Evolutionary conservation across 305 asterid genomes (phyloP), one percentile per base, ranked within the genome.

Genomic region (Plantago coronopus): DNA sequence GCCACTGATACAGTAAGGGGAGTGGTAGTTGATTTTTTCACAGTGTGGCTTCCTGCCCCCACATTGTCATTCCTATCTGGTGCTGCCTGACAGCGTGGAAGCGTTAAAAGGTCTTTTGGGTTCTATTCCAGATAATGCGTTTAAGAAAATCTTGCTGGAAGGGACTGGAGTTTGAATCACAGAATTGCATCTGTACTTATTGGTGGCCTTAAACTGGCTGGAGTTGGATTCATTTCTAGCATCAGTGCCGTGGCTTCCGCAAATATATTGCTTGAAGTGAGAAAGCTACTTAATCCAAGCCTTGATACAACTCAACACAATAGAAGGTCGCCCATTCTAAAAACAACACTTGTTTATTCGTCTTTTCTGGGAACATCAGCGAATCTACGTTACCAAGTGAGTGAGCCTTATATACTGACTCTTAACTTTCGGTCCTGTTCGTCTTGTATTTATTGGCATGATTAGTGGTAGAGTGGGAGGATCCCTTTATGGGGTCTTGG

Each of bases 1-100:
- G 61, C 79, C 37, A 91, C 98, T 3, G 98, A 91, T 57, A 79
- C 95, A 10, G 23, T 78, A 43, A 81, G 98, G 63, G 98, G 96
- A 49, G 64, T 74, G 54, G 93, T 91, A 34, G 98, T 91, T 16
- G 98, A 91, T 67, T 88, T 91, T 72, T 91, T 88, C 72, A 91
- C 98, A 1, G 98, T 88, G 63, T 91, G 98, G 98, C 94, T 91
- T 75, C 98, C 96, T 19, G 98, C 98, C 44, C 98, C 98, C 59
- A 91, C 97, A 0, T 38, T 84, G 54, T 83, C 98, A n/a, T 91
- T 91, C 76, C 83, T 88, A 42, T 73, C 89, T 5, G 67, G 68
- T 15, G 76, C 72, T 40, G 15, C 67, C 93, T n/a, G 87, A 79
- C 65, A 71, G 89, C 65, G 43, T 91, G 40, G 95, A 80, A 70